These are phyloP conservation scores for Setaria viridis DNA, from an alignment of 202 grass and related monocot genomes.

Conservation along the genomic window DNA sequence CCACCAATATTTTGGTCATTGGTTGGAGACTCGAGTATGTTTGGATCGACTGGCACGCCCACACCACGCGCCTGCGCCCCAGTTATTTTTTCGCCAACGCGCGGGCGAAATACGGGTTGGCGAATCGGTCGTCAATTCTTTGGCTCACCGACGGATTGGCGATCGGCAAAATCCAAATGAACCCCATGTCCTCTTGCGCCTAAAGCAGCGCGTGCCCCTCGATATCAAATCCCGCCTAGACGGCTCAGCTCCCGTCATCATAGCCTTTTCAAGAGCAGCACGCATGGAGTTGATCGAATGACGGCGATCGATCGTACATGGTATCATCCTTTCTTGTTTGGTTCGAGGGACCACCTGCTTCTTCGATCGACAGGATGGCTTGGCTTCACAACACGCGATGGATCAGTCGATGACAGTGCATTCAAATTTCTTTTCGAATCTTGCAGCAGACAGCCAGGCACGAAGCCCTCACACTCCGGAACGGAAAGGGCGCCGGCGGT, in stretches of 20 bases:
- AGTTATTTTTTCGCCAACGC: no score
- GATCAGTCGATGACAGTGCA: neutral
- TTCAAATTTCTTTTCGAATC: neutral
- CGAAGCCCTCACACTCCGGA: neutral
- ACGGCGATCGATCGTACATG: neutral
- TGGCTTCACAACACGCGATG: neutral
- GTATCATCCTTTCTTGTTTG: neutral
- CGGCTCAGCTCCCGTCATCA: neutral
- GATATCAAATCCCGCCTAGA: neutral
- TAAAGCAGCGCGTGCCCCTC: neutral
- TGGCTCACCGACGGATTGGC: no score
- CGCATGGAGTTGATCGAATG: neutral
- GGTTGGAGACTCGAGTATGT: no score
- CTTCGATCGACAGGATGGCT: neutral
- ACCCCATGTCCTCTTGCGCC: neutral
- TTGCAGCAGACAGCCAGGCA: neutral
- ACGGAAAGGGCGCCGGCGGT: neutral
- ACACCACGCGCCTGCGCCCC: no score
- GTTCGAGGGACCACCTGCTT: neutral
- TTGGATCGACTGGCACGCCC: no score
- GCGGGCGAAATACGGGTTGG: no score
- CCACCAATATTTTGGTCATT: no score
- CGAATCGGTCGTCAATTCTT: no score
- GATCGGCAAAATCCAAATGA: no score
- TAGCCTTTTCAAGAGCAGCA: neutral